These are phyloP conservation scores for Aspergillus uvarum DNA, from an alignment of 2,329 filamentous ascomycete genomes.

Conservation along the genomic window DNA sequence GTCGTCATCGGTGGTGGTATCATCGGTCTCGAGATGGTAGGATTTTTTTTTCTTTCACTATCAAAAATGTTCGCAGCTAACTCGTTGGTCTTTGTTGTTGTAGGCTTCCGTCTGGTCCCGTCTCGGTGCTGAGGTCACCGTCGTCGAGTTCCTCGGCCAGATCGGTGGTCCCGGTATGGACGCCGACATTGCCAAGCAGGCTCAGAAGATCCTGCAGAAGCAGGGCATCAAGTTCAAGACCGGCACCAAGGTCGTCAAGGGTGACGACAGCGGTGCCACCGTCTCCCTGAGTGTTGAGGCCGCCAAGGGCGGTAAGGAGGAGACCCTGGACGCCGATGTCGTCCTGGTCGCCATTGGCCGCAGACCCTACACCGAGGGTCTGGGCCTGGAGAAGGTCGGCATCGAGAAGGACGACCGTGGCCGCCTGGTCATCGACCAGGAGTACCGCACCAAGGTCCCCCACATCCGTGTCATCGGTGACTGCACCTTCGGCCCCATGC, in stretches of 20 bases:
- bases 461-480: constrained; percentile 98
- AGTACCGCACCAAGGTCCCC: constrained; percentile 96
- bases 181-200: constrained; percentile 81
- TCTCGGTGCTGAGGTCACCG: constrained; percentile 89
- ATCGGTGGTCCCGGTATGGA: constrained; percentile 99
- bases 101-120: constrained; percentile 90
- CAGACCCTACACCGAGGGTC: constrained; percentile 86
- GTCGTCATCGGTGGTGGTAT: constrained; percentile 97
- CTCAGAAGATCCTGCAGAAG: constrained; percentile 91
- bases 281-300: constrained; percentile 84
- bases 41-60: constrained; percentile 18
- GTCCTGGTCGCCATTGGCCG: constrained; percentile 96
- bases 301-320: constrained; percentile 92
- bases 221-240: constrained; percentile 99
- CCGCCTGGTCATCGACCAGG: constrained; percentile 93
- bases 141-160: constrained; percentile 93
- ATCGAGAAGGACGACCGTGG: constrained; percentile 75
- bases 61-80: constrained; percentile 12
- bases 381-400: constrained; percentile 91
- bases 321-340: constrained; percentile 88
- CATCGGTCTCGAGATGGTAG: constrained; percentile 95
- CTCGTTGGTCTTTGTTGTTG: constrained; percentile 1
- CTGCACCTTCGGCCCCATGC: constrained; percentile 96
- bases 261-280: constrained; percentile 74
- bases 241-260: constrained; percentile 87